phyloP scores from a whole-genome alignment of 225 moss, liverwort and hornwort genomes.

The Neckera pumila region DNA sequence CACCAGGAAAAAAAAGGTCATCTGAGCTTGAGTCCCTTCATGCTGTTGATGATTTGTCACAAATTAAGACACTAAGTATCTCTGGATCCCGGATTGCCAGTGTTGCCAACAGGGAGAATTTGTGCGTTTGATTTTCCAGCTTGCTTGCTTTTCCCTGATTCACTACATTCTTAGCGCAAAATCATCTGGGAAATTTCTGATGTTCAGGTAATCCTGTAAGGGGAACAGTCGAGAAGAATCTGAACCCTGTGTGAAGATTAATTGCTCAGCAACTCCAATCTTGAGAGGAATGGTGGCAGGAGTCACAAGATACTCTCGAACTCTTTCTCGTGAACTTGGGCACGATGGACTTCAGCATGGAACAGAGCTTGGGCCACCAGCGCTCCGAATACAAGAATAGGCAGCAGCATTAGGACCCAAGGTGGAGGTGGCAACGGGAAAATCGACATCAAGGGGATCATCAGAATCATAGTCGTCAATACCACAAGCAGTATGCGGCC shows the following conservation, averaged over 20 bases:
- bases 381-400: slow-evolving; percentile 23
- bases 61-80: no score
- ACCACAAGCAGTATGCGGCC: slow-evolving; percentile 9
- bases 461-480: slow-evolving; percentile 20
- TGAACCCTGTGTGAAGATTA: background rate
- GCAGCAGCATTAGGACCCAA: slow-evolving; percentile 36
- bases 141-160: background rate
- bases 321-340: background rate
- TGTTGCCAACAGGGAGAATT: background rate
- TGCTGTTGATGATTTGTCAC: background rate
- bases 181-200: background rate
- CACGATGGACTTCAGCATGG: slow-evolving; percentile 11
- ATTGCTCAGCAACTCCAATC: background rate
- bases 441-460: slow-evolving; percentile 30
- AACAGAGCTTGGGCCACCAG: slow-evolving; percentile 19
- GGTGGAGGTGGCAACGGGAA: slow-evolving; percentile 31
- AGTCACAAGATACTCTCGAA: slow-evolving; percentile 1
- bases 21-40: background rate
- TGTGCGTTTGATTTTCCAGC: background rate
- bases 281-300: background rate
- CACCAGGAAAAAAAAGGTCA: background rate
- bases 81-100: background rate
- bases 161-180: background rate
- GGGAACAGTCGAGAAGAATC: background rate
- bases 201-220: background rate